These are phyloP conservation scores for Parafenestella ontariensis DNA, from an alignment of 2,329 filamentous ascomycete species.

Conservation along the genomic window DNA sequence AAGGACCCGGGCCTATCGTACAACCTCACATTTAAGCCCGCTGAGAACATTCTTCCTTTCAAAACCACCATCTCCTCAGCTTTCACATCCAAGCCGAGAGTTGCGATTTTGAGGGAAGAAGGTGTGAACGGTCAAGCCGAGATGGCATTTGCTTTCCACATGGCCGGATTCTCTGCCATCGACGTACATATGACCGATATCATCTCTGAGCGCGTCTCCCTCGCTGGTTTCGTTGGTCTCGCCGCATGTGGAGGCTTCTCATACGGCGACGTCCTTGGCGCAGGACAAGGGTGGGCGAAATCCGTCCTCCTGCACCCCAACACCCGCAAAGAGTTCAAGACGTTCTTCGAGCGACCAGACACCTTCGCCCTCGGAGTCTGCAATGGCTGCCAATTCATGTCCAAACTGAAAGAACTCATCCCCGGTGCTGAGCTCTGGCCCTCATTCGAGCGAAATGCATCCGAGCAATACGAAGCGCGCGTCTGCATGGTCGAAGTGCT, in stretches of 20 bases:
- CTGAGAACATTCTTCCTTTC: constrained; percentile 76
- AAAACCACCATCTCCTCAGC: constrained; percentile 66
- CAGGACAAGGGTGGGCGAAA: constrained; percentile 96
- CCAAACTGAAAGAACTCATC: constrained; percentile 80
- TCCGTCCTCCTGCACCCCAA: constrained; percentile 84
- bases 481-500: constrained; percentile 84
- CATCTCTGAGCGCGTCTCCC: constrained; percentile 78
- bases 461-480: constrained; percentile 89
- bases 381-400: constrained; percentile 97
- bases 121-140: constrained; percentile 96
- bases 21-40: constrained; percentile 79
- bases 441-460: constrained; percentile 82
- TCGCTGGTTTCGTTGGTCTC: constrained; percentile 83
- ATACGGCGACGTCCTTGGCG: constrained; percentile 89
- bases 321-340: constrained; percentile 77
- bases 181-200: constrained; percentile 97
- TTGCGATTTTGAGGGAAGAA: constrained; percentile 93
- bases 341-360: constrained; percentile 85
- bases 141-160: constrained; percentile 95
- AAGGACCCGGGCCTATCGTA: constrained; percentile 83
- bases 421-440: constrained; percentile 86
- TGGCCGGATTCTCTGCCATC: constrained; percentile 87
- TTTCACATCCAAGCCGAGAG: constrained; percentile 72
- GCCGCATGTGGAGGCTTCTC: constrained; percentile 98
- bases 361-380: constrained; percentile 95